These are phyloP conservation scores for Mucor circinelloides DNA, from an alignment of 371 early-diverging fungal genomes.

Conservation along the genomic window DNA sequence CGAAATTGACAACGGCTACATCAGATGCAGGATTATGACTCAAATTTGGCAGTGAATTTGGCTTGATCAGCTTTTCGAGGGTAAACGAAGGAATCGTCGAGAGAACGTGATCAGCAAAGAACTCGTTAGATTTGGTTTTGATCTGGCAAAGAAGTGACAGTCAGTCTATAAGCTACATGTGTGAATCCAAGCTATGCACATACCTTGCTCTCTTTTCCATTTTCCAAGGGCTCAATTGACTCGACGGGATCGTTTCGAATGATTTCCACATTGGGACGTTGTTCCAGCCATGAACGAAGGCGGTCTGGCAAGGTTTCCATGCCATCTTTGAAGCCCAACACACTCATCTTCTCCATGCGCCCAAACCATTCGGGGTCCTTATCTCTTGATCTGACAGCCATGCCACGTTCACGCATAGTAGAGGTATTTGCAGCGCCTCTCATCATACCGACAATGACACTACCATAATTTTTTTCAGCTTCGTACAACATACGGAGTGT, in stretches of 20 bases:
- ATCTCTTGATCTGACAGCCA: slow-evolving; percentile 40
- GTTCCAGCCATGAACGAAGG: slow-evolving; percentile 51
- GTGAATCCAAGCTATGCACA: neutral
- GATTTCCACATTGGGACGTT: slow-evolving; percentile 57
- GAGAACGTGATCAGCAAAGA: slow-evolving; percentile 47
- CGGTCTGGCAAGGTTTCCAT: slow-evolving; percentile 71
- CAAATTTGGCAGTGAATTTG: slow-evolving; percentile 36
- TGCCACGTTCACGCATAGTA: slow-evolving; percentile 39
- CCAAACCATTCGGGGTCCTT: slow-evolving; percentile 61
- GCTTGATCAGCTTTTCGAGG: slow-evolving; percentile 40
- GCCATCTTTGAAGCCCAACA: slow-evolving; percentile 83
- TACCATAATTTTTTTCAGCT: slow-evolving; percentile 69
- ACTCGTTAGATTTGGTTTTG: slow-evolving; percentile 9
- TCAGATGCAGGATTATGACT: slow-evolving; percentile 68
- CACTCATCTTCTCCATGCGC: slow-evolving; percentile 63
- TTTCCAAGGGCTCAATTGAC: slow-evolving; percentile 29
- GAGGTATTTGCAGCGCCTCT: slow-evolving; percentile 38
- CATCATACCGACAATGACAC: slow-evolving; percentile 51
- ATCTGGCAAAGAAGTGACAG: slow-evolving; percentile 9
- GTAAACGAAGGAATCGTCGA: slow-evolving; percentile 66
- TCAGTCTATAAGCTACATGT: neutral
- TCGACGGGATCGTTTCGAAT: slow-evolving; percentile 42
- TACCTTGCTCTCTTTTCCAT: slow-evolving; percentile 44
- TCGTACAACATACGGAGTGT: slow-evolving; percentile 71
- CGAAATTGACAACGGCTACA: slow-evolving; percentile 90